Percentiles rank a stretch among this genome's conserved stretches.
Conservation (phyloP, 768 basidiomycete genomes). For the Boletus vinaceobasis region DNA sequence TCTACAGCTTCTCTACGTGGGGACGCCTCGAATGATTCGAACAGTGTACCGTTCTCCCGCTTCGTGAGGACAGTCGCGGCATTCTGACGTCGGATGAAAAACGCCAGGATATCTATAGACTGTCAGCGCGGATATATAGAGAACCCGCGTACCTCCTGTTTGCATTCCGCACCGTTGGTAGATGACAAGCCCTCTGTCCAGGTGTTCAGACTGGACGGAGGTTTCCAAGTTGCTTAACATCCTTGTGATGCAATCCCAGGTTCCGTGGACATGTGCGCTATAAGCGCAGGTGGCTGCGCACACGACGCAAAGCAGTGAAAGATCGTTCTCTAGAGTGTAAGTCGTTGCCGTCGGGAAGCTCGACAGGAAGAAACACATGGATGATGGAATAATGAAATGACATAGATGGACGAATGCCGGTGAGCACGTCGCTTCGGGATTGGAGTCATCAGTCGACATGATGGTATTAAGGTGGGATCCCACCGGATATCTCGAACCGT, state of each 20-base stretch:
- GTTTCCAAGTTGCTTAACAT: constrained; percentile 4
- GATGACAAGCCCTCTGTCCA: not conserved
- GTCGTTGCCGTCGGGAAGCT: constrained; percentile 2
- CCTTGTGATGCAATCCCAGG: not conserved
- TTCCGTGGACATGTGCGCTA: too few species aligned
- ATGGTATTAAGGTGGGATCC: too few species aligned
- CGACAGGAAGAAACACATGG: constrained; percentile 7
- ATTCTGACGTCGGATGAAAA: constrained; percentile 42
- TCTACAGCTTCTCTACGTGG: constrained; percentile 26
- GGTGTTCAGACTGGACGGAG: not conserved
- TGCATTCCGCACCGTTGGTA: not conserved
- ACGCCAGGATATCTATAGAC: constrained; percentile 31
- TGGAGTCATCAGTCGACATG: too few species aligned
- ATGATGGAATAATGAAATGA: not conserved
- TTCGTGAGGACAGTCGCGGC: constrained; percentile 39
- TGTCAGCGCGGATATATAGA: not conserved
- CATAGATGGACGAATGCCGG: too few species aligned
- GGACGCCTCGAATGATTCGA: constrained; percentile 10
- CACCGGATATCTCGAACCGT: constrained; percentile 8
- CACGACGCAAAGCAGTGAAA: not conserved
- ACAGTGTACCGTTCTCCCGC: constrained; percentile 19
- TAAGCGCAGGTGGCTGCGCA: too few species aligned
- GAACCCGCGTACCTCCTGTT: not conserved
- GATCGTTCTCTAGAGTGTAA: not conserved
- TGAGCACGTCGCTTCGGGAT: too few species aligned